These are phyloP conservation scores for Vaccinium vitisidaea DNA, from an alignment of 148 eudicot species.

Conservation along the genomic window DNA sequence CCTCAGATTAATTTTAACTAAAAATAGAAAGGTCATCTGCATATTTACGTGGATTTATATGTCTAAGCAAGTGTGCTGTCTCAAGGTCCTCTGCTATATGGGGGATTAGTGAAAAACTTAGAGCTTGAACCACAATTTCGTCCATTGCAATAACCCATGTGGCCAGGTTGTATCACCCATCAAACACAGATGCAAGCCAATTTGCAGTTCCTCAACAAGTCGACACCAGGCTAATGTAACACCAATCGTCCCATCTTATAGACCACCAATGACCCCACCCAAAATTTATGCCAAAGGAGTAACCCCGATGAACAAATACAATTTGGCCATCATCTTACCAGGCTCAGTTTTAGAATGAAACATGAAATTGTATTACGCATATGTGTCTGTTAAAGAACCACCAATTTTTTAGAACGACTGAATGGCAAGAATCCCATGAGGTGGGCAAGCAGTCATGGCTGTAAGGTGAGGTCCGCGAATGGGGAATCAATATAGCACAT, in stretches of 20 bases:
- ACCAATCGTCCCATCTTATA: not conserved
- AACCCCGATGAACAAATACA: not conserved
- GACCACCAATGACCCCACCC: not conserved
- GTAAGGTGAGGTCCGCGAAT: not conserved
- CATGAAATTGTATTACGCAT: not conserved
- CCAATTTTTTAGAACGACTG: not conserved
- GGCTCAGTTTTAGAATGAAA: not conserved
- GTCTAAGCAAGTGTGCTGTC: not conserved
- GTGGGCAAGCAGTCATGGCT: not conserved
- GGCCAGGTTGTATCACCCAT: not conserved
- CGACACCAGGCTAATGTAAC: not conserved
- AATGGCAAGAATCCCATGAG: not conserved
- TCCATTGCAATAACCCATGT: not conserved
- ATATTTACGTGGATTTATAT: not conserved
- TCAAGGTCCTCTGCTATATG: not conserved
- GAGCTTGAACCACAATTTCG: not conserved
- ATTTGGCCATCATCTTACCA: not conserved
- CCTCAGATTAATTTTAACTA: no score
- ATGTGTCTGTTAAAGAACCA: not conserved
- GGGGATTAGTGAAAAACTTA: slow-evolving; percentile 7
- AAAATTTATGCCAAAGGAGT: not conserved
- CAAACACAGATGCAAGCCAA: not conserved
- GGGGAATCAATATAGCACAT: not conserved
- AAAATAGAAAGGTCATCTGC: not conserved
- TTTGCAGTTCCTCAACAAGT: not conserved